A percentile compares a stretch with the other conserved stretches of the same genome.
Conservation (phyloP, 2,329 filamentous ascomycete genomes). For the Fusarium phyllophilum region DNA sequence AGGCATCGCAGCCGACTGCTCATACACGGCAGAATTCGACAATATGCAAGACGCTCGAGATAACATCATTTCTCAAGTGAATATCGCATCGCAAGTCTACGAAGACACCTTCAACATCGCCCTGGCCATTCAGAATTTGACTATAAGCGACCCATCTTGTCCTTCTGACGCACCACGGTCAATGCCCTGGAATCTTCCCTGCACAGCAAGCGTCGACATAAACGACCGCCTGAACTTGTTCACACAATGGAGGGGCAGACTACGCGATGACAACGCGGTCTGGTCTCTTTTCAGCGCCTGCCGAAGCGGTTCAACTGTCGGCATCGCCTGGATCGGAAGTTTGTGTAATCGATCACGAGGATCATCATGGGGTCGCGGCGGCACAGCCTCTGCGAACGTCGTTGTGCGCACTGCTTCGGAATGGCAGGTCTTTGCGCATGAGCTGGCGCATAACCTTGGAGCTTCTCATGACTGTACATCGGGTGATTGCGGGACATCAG, state of each 20-base stretch:
- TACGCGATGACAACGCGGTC: constrained; percentile 78
- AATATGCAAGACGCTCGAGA: constrained; percentile 67
- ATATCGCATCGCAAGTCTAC: constrained; percentile 83
- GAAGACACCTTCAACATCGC: constrained; percentile 90
- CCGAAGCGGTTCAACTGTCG: constrained; percentile 80
- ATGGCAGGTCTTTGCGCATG: constrained; percentile 92
- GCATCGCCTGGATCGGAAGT: constrained; percentile 87
- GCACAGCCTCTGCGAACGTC: constrained; percentile 82
- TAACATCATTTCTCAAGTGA: constrained; percentile 84
- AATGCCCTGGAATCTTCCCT: constrained; percentile 82
- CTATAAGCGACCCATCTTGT: constrained; percentile 75
- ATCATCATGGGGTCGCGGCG: constrained; percentile 67
- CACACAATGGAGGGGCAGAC: constrained; percentile 80
- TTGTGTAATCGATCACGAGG: constrained; percentile 66
- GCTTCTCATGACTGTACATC: constrained; percentile 33
- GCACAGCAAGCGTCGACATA: constrained; percentile 69
- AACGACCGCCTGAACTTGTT: constrained; percentile 81
- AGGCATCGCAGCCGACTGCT: constrained; percentile 92
- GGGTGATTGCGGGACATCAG: not conserved
- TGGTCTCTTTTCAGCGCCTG: constrained; percentile 86
- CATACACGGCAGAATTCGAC: constrained; percentile 77
- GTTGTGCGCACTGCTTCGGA: constrained; percentile 80
- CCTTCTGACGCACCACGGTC: constrained; percentile 63
- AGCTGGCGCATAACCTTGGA: constrained; percentile 72
- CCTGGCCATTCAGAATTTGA: constrained; percentile 81